phyloP scores from a whole-genome alignment of 352 stramenopile genomes.

The Globisporangium alternatum region DNA sequence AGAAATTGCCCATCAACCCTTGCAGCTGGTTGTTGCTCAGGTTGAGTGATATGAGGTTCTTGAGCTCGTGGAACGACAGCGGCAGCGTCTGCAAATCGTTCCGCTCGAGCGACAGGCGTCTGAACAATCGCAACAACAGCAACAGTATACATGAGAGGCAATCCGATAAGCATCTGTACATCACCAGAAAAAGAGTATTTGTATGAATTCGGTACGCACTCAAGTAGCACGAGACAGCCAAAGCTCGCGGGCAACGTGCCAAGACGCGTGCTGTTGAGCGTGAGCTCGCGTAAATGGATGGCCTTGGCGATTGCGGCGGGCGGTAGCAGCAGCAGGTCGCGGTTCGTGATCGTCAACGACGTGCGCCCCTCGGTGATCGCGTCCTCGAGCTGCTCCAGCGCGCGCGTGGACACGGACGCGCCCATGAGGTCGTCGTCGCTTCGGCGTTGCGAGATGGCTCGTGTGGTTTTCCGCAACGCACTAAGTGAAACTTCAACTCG shows the following conservation, averaged over 20 bases:
- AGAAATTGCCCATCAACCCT: constrained; percentile 51
- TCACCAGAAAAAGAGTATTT: neutral
- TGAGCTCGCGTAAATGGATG: constrained; percentile 41
- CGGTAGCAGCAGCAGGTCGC: constrained; percentile 44
- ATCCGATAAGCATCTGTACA: neutral
- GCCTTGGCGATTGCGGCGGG: constrained; percentile 37
- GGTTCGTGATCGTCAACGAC: constrained; percentile 28
- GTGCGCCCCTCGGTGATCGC: constrained; percentile 21
- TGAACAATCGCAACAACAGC: constrained; percentile 14
- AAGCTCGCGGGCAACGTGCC: constrained; percentile 45
- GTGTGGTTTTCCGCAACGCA: neutral
- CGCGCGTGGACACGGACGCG: constrained; percentile 32
- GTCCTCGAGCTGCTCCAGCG: constrained; percentile 36
- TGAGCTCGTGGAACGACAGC: constrained; percentile 50
- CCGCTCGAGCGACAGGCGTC: constrained; percentile 41
- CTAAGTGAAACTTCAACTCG: constrained; percentile 10
- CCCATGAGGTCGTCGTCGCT: constrained; percentile 20
- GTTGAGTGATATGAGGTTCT: constrained; percentile 32
- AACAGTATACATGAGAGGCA: neutral
- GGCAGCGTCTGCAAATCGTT: constrained; percentile 56
- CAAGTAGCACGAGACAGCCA: constrained; percentile 41
- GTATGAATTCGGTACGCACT: constrained; percentile 26
- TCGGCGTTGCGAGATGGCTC: neutral
- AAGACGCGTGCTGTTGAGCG: constrained; percentile 31
- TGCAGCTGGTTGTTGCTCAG: constrained; percentile 44